A percentile compares a stretch with the other conserved stretches of the same genome.
phyloP scores from a whole-genome alignment of 768 basidiomycete species.

The Lactarius quietus region DNA sequence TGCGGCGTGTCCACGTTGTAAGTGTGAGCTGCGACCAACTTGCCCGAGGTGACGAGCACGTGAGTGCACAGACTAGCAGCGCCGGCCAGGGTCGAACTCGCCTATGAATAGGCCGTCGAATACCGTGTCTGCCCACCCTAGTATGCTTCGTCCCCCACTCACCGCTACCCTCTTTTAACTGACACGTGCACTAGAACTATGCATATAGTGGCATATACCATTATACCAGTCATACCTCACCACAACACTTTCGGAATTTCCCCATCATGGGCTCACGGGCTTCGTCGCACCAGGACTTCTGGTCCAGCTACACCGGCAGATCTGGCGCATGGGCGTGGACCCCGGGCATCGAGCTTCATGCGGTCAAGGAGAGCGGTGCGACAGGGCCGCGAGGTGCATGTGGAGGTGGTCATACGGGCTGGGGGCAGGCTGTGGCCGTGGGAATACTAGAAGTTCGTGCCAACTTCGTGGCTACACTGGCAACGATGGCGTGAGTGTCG shows the following conservation, averaged over 20 bases:
- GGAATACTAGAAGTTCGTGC: constrained; percentile 92
- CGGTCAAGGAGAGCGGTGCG: constrained; percentile 76
- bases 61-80: no score
- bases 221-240: constrained; percentile 82
- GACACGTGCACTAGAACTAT: background rate
- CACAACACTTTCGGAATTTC: constrained; percentile 59
- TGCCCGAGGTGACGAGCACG: no score
- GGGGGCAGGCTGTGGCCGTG: constrained; percentile 90
- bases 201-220: constrained; percentile 65
- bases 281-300: constrained; percentile 93
- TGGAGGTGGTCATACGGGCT: constrained; percentile 66
- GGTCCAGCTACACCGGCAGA: constrained; percentile 91
- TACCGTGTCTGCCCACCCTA: constrained; percentile 90
- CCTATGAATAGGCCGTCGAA: constrained; percentile 92
- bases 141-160: constrained; percentile 48
- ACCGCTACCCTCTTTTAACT: background rate
- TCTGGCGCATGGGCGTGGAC: constrained; percentile 98
- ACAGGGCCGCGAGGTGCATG: constrained; percentile 83
- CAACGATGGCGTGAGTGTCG: constrained; percentile 80
- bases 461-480: no score
- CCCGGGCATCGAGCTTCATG: constrained; percentile 80
- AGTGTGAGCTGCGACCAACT: no score
- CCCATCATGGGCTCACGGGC: constrained; percentile 66
- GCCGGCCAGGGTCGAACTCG: no score
- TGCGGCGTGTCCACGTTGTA: no score